Conservation (phyloP, 2,329 filamentous ascomycete species). For the Colletotrichum sp. region DNA sequence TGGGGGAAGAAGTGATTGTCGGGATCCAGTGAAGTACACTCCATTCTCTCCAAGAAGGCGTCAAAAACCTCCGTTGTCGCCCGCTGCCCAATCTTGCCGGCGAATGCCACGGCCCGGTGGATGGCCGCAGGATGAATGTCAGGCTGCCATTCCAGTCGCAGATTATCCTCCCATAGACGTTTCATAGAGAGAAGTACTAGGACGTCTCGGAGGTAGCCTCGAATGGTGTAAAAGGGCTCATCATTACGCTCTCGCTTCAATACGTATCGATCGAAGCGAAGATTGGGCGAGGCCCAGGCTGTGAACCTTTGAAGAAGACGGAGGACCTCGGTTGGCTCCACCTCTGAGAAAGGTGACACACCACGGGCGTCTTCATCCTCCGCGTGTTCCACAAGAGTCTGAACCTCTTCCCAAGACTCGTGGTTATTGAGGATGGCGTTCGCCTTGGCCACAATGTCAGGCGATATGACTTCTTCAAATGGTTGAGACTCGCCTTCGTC, state of each 20-base stretch:
- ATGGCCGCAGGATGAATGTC: neutral
- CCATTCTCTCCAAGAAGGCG: neutral
- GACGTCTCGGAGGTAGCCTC: neutral
- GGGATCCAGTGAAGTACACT: neutral
- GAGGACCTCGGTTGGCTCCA: neutral
- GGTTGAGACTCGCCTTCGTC: accelerated
- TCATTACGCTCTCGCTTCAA: neutral
- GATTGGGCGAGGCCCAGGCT: neutral
- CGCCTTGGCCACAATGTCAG: neutral
- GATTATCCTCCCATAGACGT: neutral
- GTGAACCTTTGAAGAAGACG: neutral
- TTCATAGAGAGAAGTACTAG: neutral
- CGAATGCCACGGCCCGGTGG: neutral
- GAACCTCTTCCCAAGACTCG: neutral
- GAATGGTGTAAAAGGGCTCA: neutral
- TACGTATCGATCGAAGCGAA: neutral
- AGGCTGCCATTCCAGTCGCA: neutral
- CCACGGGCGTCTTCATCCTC: neutral
- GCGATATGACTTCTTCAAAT: neutral
- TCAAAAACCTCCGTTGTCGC: neutral
- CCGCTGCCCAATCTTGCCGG: neutral
- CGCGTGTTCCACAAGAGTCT: neutral
- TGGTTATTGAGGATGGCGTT: neutral
- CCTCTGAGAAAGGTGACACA: neutral
- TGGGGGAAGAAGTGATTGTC: neutral